Evolutionary conservation across 2,329 filamentous ascomycete species (phyloP).

Genomic region (Hypoxylon sp.): DNA sequence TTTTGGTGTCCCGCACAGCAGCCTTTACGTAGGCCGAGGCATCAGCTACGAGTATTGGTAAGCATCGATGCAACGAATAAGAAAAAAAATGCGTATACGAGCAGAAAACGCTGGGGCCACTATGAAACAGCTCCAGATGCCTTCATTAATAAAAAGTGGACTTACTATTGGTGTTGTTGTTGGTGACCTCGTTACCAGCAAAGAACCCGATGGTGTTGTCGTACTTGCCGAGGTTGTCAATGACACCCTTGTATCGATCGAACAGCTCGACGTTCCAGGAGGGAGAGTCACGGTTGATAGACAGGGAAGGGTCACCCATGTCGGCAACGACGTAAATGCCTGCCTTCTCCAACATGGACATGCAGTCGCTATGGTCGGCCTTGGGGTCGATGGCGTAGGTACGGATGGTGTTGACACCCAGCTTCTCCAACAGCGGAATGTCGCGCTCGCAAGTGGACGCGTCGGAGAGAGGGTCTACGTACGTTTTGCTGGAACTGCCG

Average conservation of each 20-base stretch:
- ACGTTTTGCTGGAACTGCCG: conserved; percentile 55
- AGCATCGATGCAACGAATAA: not conserved
- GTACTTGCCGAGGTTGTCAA: conserved; percentile 77
- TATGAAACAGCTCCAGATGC: no score
- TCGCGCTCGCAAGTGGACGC: conserved; percentile 73
- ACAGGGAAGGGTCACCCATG: conserved; percentile 74
- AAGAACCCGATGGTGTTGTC: conserved; percentile 85
- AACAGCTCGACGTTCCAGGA: conserved; percentile 77
- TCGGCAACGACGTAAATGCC: conserved; percentile 85
- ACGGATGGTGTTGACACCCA: conserved; percentile 80
- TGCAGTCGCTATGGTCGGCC: conserved; percentile 75
- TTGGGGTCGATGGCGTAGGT: conserved; percentile 80
- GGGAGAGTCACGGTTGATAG: conserved; percentile 76
- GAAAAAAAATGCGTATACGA: no score
- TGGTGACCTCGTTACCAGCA: conserved; percentile 84
- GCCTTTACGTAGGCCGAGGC: conserved; percentile 85
- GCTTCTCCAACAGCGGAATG: conserved; percentile 72
- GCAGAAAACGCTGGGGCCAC: no score
- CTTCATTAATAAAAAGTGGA: not conserved
- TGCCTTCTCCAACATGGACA: conserved; percentile 74
- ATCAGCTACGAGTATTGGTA: conserved; percentile 53
- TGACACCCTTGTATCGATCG: conserved; percentile 75
- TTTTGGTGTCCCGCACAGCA: conserved; percentile 82
- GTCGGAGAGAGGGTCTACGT: conserved; percentile 77
- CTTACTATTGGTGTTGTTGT: conserved; percentile 74